phyloP scores from a whole-genome alignment of 768 basidiomycete species.

The Russula emetica region DNA sequence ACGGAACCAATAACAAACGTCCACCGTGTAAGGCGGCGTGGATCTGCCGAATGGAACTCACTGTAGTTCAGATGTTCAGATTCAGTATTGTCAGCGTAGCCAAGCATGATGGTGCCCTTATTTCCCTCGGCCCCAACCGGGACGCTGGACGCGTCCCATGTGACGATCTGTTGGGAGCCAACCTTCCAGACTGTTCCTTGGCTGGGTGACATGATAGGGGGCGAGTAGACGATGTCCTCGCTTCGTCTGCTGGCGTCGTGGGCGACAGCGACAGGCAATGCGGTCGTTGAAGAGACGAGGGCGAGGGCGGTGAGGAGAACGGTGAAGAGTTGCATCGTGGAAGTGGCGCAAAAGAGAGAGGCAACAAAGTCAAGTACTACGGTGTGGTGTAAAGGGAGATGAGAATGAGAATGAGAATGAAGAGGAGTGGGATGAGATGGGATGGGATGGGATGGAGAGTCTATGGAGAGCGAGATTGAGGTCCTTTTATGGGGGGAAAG shows the following conservation, averaged over 20 bases:
- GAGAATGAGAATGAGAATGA: not conserved
- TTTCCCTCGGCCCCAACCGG: not conserved
- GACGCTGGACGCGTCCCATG: constrained; percentile 5
- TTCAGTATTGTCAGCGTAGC: not conserved
- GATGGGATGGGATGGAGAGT: not conserved
- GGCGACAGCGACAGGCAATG: not conserved
- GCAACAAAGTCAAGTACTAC: not conserved
- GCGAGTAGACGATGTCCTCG: constrained; percentile 7
- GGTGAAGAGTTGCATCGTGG: constrained; percentile 20
- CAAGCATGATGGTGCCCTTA: constrained; percentile 13
- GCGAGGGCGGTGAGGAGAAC: constrained; percentile 10
- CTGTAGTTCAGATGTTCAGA: constrained; percentile 16
- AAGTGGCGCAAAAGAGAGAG: not conserved
- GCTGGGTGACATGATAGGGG: not conserved
- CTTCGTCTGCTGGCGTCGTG: not conserved
- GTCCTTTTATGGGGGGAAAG: constrained; percentile 2
- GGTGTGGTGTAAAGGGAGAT: not conserved
- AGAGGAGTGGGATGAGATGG: not conserved
- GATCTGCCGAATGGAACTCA: not conserved
- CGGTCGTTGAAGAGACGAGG: constrained; percentile 12
- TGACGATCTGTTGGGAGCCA: constrained; percentile 3
- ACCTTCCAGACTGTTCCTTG: not conserved
- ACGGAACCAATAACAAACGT: no score
- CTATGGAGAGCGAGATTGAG: not conserved
- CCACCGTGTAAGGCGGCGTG: not conserved